Evolutionary conservation across 2,329 filamentous ascomycete species (phyloP), one percentile per base, ranked within the genome.

Genomic region (Golovinomyces cichoracearum): DNA sequence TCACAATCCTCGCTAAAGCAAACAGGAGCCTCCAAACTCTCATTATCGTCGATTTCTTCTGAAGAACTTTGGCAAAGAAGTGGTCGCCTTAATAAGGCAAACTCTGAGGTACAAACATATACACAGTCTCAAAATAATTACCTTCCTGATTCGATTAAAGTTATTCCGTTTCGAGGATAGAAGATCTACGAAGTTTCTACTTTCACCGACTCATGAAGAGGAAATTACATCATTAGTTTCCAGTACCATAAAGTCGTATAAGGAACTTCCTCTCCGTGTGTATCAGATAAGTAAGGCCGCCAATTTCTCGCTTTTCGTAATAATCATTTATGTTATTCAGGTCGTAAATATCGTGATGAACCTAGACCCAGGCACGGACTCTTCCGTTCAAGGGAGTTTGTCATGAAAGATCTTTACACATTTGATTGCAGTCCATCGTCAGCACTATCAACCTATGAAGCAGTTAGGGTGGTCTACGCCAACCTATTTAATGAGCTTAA

Each of bases 321-420:
- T 7, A 9, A 44, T 9, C 15, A 44, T 22, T 44, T 25, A 44
- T 44, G 6, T n/a, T 25, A 9, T 4, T 6, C 52, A 83, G 80
- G 83, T 26, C 74, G 88, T 44, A 98, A 98, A 63, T 98, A 95
- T 59, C 76, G 90, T 45, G 90, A 98, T 64, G 90, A 98, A 63
- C 73, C 80, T 50, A 73, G 90, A 23, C 90, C 90, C 19, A 74
- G 90, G 27, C 83, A 93, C 56, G 90, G 90, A 12, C 68, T 98
- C 1, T 68, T 98, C 7, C 77, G 90, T 9, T 81, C 83, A 0
- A 77, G 85, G 52, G 90, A 98, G 59, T 98, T 98, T 57, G 65
- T 84, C 56, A 98, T 98, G 90, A 98, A 98, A 63, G 90, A 98
- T 62, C 71, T 98, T 0, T 98, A 98, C 62, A 94, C 86, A 0